These are phyloP conservation scores for Phytophthora quininea DNA, from an alignment of 352 stramenopile genomes.

Conservation along the genomic window DNA sequence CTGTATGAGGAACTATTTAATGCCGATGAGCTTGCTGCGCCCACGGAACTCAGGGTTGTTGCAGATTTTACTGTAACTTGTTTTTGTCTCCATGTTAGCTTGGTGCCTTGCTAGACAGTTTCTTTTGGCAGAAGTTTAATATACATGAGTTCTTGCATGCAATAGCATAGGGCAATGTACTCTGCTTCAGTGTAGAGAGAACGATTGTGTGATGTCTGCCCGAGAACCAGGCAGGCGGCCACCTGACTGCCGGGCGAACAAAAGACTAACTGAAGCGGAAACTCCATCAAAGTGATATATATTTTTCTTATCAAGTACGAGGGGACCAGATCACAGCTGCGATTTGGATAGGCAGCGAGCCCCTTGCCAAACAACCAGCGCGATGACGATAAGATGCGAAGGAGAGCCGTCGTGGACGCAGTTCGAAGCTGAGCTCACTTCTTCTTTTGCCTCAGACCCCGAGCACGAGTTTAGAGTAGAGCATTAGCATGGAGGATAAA, in stretches of 20 bases:
- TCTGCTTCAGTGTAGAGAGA: no score
- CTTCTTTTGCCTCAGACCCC: slow-evolving; percentile 12
- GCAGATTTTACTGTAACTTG: no score
- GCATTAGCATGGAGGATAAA: not conserved
- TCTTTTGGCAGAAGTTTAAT: no score
- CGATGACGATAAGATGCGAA: slow-evolving; percentile 5
- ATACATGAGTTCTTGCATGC: no score
- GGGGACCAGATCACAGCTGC: not conserved
- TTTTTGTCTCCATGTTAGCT: no score
- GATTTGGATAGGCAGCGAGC: not conserved
- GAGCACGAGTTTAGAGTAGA: slow-evolving; percentile 9
- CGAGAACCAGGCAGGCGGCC: no score
- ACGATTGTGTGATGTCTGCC: no score
- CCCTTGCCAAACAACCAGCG: not conserved
- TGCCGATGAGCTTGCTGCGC: no score
- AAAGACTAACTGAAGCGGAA: not conserved
- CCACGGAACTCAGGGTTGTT: no score
- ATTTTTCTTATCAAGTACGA: not conserved
- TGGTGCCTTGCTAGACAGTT: no score
- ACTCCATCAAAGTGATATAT: not conserved
- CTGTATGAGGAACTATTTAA: no score
- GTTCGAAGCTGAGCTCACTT: slow-evolving; percentile 17
- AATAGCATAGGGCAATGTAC: no score
- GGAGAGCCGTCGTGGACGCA: slow-evolving; percentile 8
- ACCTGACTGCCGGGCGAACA: not conserved